phyloP scores from a whole-genome alignment of 345 rosid species.

The Pelargonium nanum region DNA sequence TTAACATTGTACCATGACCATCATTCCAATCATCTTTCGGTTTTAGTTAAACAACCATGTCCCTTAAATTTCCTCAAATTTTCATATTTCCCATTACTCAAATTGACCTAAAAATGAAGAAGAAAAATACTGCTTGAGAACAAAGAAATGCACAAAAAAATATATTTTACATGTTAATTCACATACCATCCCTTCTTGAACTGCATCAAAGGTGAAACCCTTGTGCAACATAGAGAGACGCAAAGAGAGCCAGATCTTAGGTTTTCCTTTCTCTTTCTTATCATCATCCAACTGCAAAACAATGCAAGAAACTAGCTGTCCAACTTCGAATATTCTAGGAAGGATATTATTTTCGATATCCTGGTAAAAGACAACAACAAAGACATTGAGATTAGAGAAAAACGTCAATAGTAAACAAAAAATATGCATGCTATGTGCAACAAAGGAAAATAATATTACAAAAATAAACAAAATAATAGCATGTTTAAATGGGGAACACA shows the following conservation, averaged over 20 bases:
- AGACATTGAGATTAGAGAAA: neutral
- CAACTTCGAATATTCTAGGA: slow-evolving; percentile 39
- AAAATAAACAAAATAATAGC: neutral
- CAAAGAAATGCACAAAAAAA: neutral
- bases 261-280: slow-evolving; percentile 60
- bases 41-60: neutral
- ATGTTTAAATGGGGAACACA: neutral
- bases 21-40: neutral
- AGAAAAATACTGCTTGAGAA: neutral
- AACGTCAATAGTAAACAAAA: neutral
- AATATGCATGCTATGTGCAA: neutral
- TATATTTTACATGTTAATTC: slow-evolving; percentile 5
- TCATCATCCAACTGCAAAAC: slow-evolving; percentile 78
- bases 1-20: neutral
- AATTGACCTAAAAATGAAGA: neutral
- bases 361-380: slow-evolving; percentile 26
- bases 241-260: slow-evolving; percentile 84
- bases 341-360: slow-evolving; percentile 43
- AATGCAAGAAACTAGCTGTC: slow-evolving; percentile 84
- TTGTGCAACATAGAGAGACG: slow-evolving; percentile 70
- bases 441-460: neutral
- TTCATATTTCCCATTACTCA: neutral
- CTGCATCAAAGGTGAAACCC: slow-evolving; percentile 56
- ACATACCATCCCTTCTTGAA: slow-evolving; percentile 92
- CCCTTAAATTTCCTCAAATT: neutral